A percentile compares a stretch with the other conserved stretches of the same genome.
Evolutionary conservation across 2,329 filamentous ascomycete genomes (phyloP).

Genomic region (Apiospora marii): DNA sequence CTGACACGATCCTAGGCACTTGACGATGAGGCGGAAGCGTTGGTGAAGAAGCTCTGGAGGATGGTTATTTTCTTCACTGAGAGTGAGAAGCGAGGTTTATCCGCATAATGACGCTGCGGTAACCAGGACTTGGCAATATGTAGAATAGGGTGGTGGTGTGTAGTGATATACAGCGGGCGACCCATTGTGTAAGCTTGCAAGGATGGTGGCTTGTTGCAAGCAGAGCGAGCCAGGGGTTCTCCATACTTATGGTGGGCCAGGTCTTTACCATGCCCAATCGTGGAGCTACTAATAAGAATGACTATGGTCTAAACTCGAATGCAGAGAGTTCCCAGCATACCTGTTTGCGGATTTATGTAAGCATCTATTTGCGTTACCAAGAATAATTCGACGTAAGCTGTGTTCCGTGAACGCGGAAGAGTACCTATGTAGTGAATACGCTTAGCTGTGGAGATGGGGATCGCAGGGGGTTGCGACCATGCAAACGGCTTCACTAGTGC

Average conservation of each 20-base stretch:
- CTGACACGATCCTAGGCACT: slow-evolving; percentile 68
- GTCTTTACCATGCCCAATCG: neutral
- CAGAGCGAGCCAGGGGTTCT: neutral
- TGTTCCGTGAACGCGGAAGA: neutral
- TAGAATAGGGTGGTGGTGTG: neutral
- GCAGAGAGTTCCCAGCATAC: neutral
- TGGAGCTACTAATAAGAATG: neutral
- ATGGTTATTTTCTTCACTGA: slow-evolving; percentile 99
- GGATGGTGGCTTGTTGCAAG: neutral
- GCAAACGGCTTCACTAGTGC: neutral
- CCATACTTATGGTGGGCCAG: neutral
- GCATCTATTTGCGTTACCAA: neutral
- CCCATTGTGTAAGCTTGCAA: neutral
- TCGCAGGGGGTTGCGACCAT: neutral
- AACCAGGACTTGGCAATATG: neutral
- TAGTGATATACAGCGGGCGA: neutral
- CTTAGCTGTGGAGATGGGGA: neutral
- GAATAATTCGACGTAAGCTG: neutral
- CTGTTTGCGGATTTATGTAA: neutral
- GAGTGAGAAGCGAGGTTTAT: slow-evolving; percentile 87
- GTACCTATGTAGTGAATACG: neutral
- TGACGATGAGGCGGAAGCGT: slow-evolving; percentile 91
- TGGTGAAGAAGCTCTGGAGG: slow-evolving; percentile 97
- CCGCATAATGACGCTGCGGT: slow-evolving; percentile 56
- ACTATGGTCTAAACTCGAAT: slow-evolving; percentile 5